Evolutionary conservation across 2,329 filamentous ascomycete genomes (phyloP).

Genomic region (Fusarium ramigenum): DNA sequence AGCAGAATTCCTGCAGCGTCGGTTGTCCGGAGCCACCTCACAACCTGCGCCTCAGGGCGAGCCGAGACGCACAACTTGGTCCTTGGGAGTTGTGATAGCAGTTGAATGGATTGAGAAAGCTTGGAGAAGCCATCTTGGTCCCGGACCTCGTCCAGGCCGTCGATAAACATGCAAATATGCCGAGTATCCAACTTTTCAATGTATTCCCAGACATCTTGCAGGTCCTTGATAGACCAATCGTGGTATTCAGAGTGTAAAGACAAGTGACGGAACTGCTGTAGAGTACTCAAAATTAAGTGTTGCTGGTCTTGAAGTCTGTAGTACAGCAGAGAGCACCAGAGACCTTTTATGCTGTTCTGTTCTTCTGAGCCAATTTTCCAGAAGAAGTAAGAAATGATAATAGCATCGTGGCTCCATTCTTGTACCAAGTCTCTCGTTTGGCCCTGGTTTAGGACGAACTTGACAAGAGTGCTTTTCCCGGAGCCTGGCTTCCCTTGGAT

Average conservation of each 20-base stretch:
- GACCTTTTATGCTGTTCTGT: background rate
- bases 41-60: background rate
- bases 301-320: rapidly evolving
- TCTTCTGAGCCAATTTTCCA: conserved; percentile 7
- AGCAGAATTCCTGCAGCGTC: rapidly evolving
- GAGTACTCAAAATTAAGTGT: rapidly evolving
- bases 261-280: rapidly evolving
- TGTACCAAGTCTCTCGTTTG: rapidly evolving
- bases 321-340: rapidly evolving
- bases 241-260: rapidly evolving
- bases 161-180: rapidly evolving
- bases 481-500: background rate
- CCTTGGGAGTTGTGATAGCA: rapidly evolving
- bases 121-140: background rate
- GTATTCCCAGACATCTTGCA: background rate
- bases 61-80: background rate
- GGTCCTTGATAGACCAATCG: background rate
- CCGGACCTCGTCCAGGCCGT: background rate
- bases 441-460: background rate
- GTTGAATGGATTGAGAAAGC: rapidly evolving
- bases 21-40: background rate
- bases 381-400: background rate
- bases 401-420: background rate
- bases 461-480: rapidly evolving
- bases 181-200: rapidly evolving